These are phyloP conservation scores for Podaxis sp. DNA, from an alignment of 768 basidiomycete species.

Conservation along the genomic window DNA sequence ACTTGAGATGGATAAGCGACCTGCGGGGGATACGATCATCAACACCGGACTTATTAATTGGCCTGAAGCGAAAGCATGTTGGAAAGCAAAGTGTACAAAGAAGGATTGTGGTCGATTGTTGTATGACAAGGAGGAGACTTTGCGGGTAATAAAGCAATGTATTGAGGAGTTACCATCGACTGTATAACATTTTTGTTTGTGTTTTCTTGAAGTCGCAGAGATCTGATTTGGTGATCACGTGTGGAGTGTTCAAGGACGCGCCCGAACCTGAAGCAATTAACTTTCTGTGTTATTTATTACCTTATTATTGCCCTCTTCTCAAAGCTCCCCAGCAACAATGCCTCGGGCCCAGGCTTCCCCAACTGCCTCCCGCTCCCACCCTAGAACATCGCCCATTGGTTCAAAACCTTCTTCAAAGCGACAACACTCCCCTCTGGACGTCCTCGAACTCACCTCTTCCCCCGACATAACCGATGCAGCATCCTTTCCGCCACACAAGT, in stretches of 20 bases:
- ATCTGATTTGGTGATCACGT: background rate
- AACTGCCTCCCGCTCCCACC: background rate
- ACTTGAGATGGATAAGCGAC: constrained; percentile 56
- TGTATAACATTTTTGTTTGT: constrained; percentile 16
- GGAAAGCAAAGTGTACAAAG: constrained; percentile 53
- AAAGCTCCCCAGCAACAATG: background rate
- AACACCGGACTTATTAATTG: constrained; percentile 49
- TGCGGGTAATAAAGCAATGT: constrained; percentile 52
- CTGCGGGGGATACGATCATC: constrained; percentile 57
- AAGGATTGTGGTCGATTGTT: constrained; percentile 43
- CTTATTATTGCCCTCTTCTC: background rate
- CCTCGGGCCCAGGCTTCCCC: background rate
- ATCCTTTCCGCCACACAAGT: constrained; percentile 13
- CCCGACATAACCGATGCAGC: constrained; percentile 12
- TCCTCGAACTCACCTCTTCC: constrained; percentile 17
- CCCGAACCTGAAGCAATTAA: background rate
- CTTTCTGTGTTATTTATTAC: constrained; percentile 1
- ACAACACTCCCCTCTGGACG: constrained; percentile 22
- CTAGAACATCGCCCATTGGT: constrained; percentile 8
- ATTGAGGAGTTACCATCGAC: constrained; percentile 46
- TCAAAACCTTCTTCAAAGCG: constrained; percentile 22
- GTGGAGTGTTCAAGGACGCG: background rate
- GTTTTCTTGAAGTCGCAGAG: background rate
- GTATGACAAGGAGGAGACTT: constrained; percentile 54
- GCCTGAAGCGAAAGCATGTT: constrained; percentile 59